A percentile compares a stretch with the other conserved stretches of the same genome.
Evolutionary conservation across 2,329 filamentous ascomycete species (phyloP).

Genomic region (Phyllosticta capitalensis): DNA sequence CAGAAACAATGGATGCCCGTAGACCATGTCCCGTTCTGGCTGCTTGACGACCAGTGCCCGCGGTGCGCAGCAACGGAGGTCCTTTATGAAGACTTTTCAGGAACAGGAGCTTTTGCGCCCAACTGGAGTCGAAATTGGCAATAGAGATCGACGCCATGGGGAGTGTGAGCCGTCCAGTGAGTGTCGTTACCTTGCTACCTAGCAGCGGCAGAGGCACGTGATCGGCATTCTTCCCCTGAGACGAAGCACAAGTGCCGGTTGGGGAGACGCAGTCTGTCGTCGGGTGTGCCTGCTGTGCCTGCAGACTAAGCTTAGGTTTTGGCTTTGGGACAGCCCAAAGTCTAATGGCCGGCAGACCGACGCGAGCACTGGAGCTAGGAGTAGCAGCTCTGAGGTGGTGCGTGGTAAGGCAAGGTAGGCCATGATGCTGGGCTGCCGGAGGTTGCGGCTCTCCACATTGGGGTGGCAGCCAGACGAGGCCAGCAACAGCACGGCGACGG

Average conservation of each 20-base stretch:
- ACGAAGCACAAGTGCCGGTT: background rate
- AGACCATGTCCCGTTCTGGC: background rate
- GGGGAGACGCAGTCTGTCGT: background rate
- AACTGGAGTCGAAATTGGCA: background rate
- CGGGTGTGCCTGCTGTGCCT: background rate
- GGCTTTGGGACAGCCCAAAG: background rate
- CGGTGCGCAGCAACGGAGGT: background rate
- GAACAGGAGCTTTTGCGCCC: background rate
- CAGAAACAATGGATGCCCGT: background rate
- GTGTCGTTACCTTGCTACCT: no score
- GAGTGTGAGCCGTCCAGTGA: background rate
- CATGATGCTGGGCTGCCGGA: background rate
- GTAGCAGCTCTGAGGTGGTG: background rate
- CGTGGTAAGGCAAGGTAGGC: background rate
- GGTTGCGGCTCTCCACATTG: background rate
- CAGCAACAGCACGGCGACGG: no score
- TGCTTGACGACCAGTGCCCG: background rate
- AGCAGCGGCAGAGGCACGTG: background rate
- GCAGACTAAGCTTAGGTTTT: background rate
- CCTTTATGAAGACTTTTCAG: background rate
- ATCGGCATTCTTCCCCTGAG: background rate
- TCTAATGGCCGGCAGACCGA: background rate
- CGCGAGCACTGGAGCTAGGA: no score
- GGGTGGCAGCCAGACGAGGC: no score
- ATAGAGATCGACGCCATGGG: background rate